Percentiles rank a stretch among this genome's conserved stretches.
These are phyloP conservation scores for Aureobasidium subglaciale DNA, from an alignment of 2,329 filamentous ascomycete genomes.

Conservation along the genomic window DNA sequence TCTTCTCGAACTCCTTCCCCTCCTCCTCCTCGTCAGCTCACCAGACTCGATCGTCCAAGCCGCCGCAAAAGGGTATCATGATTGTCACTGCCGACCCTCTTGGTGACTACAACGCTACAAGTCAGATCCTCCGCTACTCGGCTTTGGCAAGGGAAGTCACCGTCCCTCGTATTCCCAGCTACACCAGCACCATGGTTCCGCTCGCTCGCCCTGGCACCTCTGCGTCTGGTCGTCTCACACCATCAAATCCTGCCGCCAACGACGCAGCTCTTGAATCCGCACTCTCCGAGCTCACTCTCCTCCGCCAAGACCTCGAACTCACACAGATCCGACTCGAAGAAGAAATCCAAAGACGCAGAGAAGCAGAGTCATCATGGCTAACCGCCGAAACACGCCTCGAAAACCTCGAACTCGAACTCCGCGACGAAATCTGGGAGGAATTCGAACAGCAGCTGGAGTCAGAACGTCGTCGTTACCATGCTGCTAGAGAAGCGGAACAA, in stretches of 20 bases:
- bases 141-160: conserved; percentile 89
- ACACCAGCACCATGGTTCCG: conserved; percentile 60
- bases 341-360: conserved; percentile 62
- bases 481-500: conserved; percentile 64
- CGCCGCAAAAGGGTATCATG: conserved; percentile 87
- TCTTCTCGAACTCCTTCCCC: conserved; percentile 45
- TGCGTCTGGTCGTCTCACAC: conserved; percentile 37
- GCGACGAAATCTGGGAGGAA: conserved; percentile 81
- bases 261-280: conserved; percentile 68
- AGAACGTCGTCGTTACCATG: conserved; percentile 76
- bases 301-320: conserved; percentile 69
- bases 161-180: conserved; percentile 78
- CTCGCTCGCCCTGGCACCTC: conserved; percentile 25
- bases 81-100: conserved; percentile 89
- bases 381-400: conserved; percentile 58
- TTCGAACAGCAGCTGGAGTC: conserved; percentile 71
- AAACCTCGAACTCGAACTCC: conserved; percentile 74
- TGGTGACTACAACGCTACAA: conserved; percentile 94
- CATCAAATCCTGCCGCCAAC: conserved; percentile 33
- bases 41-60: conserved; percentile 43
- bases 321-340: conserved; percentile 62
- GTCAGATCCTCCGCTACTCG: conserved; percentile 89
- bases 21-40: conserved; percentile 39
- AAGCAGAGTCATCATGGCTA: conserved; percentile 66
- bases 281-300: conserved; percentile 70